Evolutionary conservation across 1,139 yeast species (phyloP), one percentile per base, ranked within the genome.

Genomic region (Spencermartinsiella ligniputridi): DNA sequence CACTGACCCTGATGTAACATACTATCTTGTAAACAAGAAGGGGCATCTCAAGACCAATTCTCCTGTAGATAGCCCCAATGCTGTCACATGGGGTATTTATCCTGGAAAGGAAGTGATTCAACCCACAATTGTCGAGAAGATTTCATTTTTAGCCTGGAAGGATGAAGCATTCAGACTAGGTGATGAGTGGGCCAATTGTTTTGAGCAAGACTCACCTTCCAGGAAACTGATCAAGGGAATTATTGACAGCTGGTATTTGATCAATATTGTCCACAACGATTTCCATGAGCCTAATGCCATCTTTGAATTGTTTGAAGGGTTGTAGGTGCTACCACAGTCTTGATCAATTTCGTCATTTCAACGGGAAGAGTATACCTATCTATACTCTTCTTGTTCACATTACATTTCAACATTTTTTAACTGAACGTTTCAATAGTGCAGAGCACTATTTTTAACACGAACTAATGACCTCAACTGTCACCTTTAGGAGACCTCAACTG

Each of bases 61-160:
- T 40, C 76, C 75, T 35, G 83, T 78, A 40, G 85, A 81, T 49
- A 66, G 72, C 21, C 89, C 95, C 54, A 89, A 88, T 61, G 97
- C 97, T 6, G 97, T 89, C 43, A 92, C 98, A 12, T 92, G 98
- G 98, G 97, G 96, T 52, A 87, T 86, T 35, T 88, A 86, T 75
- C 96, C 96, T 16, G 95, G 95, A 39, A 85, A 84, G 62, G 96
- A 88, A 67, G 85, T 88, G 42, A 74, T 86, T 54, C 96, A 88
- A 66, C 95, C 96, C 44, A 88, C 96, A 1, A 86, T 88, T 60
- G 96, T 88, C n/a, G 96, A 88, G 62, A 82, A 81, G 61, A 79
- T 82, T 22, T 84, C 95, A 2, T 88, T 88, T 67, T 70, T 87
- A 56, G 96, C 97, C 8, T 92, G 98, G 98, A 90, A 88, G 64